Evolutionary conservation across 1,139 yeast species (phyloP).

Genomic region (Pichia sp.): DNA sequence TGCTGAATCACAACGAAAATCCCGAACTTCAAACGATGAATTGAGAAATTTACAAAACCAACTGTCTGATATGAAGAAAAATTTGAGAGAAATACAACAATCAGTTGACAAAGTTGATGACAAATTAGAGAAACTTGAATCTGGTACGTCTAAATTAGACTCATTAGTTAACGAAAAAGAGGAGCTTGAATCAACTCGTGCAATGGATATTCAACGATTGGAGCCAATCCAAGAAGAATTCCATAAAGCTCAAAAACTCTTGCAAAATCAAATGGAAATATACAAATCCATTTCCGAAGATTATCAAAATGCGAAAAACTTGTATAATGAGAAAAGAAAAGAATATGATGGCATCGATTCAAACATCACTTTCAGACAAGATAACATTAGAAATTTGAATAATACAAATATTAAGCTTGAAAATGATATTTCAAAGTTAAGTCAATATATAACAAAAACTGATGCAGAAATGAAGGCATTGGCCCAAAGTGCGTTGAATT

Average conservation of each 20-base stretch:
- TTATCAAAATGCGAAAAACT: slow-evolving; percentile 13
- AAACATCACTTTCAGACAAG: slow-evolving; percentile 6
- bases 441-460: slow-evolving; percentile 28
- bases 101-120: slow-evolving; percentile 24
- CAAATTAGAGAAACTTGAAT: slow-evolving; percentile 31
- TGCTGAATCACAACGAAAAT: not conserved
- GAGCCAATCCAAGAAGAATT: slow-evolving; percentile 10
- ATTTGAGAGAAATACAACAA: slow-evolving; percentile 17
- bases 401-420: slow-evolving; percentile 14
- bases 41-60: not conserved
- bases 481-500: slow-evolving; percentile 31
- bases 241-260: slow-evolving; percentile 2
- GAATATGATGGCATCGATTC: slow-evolving; percentile 1
- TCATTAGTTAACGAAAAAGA: slow-evolving; percentile 19
- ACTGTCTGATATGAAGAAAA: slow-evolving; percentile 6
- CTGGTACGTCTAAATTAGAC: slow-evolving; percentile 34
- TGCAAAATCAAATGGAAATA: slow-evolving; percentile 6
- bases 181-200: slow-evolving; percentile 4
- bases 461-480: slow-evolving; percentile 29
- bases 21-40: not conserved
- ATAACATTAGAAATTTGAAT: slow-evolving; percentile 14
- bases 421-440: slow-evolving; percentile 24
- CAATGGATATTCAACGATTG: slow-evolving; percentile 9
- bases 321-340: slow-evolving; percentile 1
- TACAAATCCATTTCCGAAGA: slow-evolving; percentile 6